A percentile compares a stretch with the other conserved stretches of the same genome.
Evolutionary conservation across 164 flowering plant genomes (phyloP).

Genomic region (Vitis labrusca): DNA sequence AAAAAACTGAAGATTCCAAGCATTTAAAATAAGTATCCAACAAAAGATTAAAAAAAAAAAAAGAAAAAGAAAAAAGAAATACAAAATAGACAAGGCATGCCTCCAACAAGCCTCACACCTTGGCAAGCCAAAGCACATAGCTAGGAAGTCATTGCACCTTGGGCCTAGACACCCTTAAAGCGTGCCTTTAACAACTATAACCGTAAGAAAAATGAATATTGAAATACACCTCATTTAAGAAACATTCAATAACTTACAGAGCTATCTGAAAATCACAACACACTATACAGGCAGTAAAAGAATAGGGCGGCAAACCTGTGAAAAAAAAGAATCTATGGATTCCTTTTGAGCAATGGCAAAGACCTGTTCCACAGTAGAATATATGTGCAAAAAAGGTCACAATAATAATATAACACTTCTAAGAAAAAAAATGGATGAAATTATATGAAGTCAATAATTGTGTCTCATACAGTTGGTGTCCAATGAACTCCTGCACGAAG

Average conservation of each 20-base stretch:
- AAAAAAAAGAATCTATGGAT: constrained; percentile 86
- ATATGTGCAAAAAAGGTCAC: background rate
- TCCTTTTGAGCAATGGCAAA: constrained; percentile 92
- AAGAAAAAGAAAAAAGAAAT: no score
- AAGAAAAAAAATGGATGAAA: background rate
- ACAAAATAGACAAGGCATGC: no score
- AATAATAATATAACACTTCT: background rate
- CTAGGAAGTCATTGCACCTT: no score
- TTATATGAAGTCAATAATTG: background rate
- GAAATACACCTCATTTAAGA: background rate
- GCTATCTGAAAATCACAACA: no score
- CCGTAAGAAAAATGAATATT: background rate
- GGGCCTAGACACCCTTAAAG: no score
- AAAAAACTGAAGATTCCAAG: no score
- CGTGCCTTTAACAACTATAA: no score
- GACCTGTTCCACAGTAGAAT: constrained; percentile 45
- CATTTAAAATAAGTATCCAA: no score
- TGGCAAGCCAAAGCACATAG: no score
- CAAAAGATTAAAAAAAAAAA: no score
- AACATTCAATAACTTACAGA: background rate
- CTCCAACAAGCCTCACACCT: no score
- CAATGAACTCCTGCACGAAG: constrained; percentile 96
- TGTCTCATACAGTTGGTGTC: constrained; percentile 82
- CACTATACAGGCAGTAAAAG: background rate
- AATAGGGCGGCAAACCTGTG: constrained; percentile 60